Conservation (phyloP, 2,329 filamentous ascomycete species). For the Chaetomiaceae sp. region DNA sequence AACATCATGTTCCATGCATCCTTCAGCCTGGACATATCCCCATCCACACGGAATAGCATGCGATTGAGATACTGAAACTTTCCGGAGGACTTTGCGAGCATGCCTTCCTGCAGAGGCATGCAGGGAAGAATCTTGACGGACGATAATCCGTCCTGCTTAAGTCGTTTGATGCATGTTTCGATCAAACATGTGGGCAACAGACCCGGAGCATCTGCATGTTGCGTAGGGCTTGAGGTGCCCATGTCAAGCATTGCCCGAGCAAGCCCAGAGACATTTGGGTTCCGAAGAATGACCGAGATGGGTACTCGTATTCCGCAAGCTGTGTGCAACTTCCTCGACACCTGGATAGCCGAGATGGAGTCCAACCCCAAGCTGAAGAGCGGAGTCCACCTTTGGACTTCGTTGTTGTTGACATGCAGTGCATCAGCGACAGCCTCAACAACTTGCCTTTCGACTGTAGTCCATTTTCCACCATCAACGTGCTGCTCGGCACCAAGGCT, state of each 20-base stretch:
- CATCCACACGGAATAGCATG: constrained; percentile 55
- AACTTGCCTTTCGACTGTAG: constrained; percentile 49
- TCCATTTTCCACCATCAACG: constrained; percentile 40
- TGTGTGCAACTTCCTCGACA: constrained; percentile 53
- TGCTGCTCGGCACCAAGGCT: constrained; percentile 21
- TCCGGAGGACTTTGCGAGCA: constrained; percentile 57
- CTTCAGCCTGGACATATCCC: constrained; percentile 45
- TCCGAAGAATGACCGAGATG: constrained; percentile 64
- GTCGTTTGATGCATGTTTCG: constrained; percentile 27
- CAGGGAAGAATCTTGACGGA: constrained; percentile 65
- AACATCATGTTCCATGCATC: constrained; percentile 58
- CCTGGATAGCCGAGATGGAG: constrained; percentile 71
- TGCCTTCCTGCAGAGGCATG: constrained; percentile 81
- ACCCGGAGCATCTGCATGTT: background rate
- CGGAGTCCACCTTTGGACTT: constrained; percentile 59
- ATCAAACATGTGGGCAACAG: constrained; percentile 25
- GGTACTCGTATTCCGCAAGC: constrained; percentile 44
- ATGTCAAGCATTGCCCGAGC: constrained; percentile 30
- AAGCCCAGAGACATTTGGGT: constrained; percentile 60
- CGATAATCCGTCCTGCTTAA: constrained; percentile 27
- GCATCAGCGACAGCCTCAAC: constrained; percentile 47
- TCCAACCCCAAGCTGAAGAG: constrained; percentile 76
- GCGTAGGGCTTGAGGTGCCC: fast-evolving
- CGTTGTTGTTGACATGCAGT: constrained; percentile 37
- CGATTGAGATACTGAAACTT: constrained; percentile 63